These are phyloP conservation scores for Dryas drummondii DNA, from an alignment of 306 rosid genomes.

Conservation along the genomic window DNA sequence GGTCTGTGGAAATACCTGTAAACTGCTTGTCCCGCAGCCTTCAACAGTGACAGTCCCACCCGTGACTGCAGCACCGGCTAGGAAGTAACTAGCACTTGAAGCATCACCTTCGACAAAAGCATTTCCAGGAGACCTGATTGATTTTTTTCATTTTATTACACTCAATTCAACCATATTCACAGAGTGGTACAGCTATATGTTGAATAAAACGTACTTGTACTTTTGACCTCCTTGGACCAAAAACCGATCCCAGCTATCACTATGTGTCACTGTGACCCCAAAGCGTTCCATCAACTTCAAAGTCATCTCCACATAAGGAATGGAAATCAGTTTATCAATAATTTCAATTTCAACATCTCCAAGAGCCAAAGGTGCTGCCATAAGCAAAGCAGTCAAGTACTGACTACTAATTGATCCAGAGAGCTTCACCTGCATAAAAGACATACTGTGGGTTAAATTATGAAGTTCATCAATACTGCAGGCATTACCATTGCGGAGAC, in stretches of 20 bases:
- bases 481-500: slow-evolving; percentile 4
- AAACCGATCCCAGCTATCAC: slow-evolving; percentile 78
- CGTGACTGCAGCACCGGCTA: slow-evolving; percentile 98
- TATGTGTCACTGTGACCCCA: slow-evolving; percentile 82
- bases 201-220: slow-evolving; percentile 75
- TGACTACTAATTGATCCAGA: slow-evolving; percentile 99
- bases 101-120: slow-evolving; percentile 99
- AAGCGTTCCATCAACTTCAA: slow-evolving; percentile 96
- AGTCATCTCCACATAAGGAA: slow-evolving; percentile 98
- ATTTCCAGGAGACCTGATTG: slow-evolving; percentile 79
- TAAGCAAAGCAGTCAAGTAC: slow-evolving; percentile 90
- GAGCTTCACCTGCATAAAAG: slow-evolving; percentile 74
- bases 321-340: slow-evolving; percentile 84
- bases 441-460: slow-evolving; percentile 10
- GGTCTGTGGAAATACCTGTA: slow-evolving; percentile 64
- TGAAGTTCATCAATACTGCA: slow-evolving; percentile 10
- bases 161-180: slow-evolving; percentile 14
- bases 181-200: slow-evolving; percentile 14
- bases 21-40: slow-evolving; percentile 98
- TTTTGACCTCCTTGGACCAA: slow-evolving; percentile 88
- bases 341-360: slow-evolving; percentile 93
- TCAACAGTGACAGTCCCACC: slow-evolving; percentile 96
- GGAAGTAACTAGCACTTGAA: slow-evolving; percentile 99
- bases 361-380: slow-evolving; percentile 98
- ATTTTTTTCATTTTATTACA: slow-evolving; percentile 21